Base-by-base conservation (phyloP, 306 rosid species). In the Vigna mungo region DNA sequence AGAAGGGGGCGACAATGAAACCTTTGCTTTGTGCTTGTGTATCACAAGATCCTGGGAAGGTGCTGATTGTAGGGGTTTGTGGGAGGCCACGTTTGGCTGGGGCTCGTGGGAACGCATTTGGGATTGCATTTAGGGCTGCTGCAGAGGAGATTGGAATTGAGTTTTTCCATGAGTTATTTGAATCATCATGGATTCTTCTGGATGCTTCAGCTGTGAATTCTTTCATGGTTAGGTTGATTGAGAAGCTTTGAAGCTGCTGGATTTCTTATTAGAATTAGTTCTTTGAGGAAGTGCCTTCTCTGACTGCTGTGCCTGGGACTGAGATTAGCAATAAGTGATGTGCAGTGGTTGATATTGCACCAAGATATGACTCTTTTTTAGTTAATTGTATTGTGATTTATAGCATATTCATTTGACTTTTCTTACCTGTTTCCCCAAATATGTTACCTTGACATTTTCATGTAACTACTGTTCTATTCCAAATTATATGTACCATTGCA, bases 61-160 rank as follows among this genome's bases (percentile, higher is more conserved):
- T 92, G 70, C 72, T 95, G 82, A 86, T 95, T 12, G 97, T 95
- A 2, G 98, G 99, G 53, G 97, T 92, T 84, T 92, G 93, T 47
- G 99, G 97, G 75, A 95, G 88, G 88, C 99, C 99, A 11, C 85
- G 99, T 39, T 93, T 95, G 34, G 99, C 92, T 36, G 97, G 94
- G 12, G 86, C 85, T 47, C 90, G 88, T 71, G 99, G 99, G 49
- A 95, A 95, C 58, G 90, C 94, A 2, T 95, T 95, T 76, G 99
- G 97, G 30, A 77, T 84, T 58, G 97, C 98, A 5, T 95, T 95
- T 71, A 85, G 89, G 82, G 85, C 81, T 34, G 99, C 89, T 0
- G 99, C 97, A 0, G 87, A 89, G 84, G 97, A 92, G 84, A 85
- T 88, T n/a, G 89, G 88, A 18, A 78, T 85, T 3, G 90, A 90